These are phyloP conservation scores for Hypericum perforatum DNA, from an alignment of 345 rosid genomes.

Conservation along the genomic window DNA sequence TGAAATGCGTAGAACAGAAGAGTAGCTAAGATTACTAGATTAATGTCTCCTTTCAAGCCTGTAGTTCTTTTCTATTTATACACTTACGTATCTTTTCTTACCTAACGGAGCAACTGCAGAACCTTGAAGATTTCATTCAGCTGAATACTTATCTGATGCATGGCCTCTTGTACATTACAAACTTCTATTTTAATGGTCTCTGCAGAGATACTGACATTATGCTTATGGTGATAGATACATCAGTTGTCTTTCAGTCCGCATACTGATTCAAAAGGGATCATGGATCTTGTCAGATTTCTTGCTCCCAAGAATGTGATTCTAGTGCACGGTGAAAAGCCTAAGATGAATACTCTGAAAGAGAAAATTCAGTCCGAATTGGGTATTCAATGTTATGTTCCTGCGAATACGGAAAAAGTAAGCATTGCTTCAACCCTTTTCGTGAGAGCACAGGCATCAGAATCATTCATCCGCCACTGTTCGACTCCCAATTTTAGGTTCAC, in stretches of 20 bases:
- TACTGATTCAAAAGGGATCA: constrained; percentile 86
- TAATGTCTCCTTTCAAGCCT: too few relatives aligned
- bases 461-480: constrained; percentile 48
- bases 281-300: constrained; percentile 89
- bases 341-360: constrained; percentile 66
- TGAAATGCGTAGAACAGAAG: too few relatives aligned
- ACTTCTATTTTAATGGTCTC: too few relatives aligned
- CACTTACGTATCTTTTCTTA: too few relatives aligned
- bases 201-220: too few relatives aligned
- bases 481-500: constrained; percentile 60
- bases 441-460: constrained; percentile 55
- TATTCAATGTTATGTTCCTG: constrained; percentile 64
- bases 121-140: too few relatives aligned
- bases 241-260: constrained; percentile 92
- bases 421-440: constrained; percentile 47
- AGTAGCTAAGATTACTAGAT: too few relatives aligned
- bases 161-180: too few relatives aligned
- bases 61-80: too few relatives aligned
- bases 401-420: constrained; percentile 58
- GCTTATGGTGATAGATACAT: constrained; percentile 49
- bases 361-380: constrained; percentile 59
- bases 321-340: constrained; percentile 89
- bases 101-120: too few relatives aligned
- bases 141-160: too few relatives aligned
- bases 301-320: constrained; percentile 73